These are phyloP conservation scores for Rossbeevera mucosa DNA, from an alignment of 768 basidiomycete genomes.

Conservation along the genomic window DNA sequence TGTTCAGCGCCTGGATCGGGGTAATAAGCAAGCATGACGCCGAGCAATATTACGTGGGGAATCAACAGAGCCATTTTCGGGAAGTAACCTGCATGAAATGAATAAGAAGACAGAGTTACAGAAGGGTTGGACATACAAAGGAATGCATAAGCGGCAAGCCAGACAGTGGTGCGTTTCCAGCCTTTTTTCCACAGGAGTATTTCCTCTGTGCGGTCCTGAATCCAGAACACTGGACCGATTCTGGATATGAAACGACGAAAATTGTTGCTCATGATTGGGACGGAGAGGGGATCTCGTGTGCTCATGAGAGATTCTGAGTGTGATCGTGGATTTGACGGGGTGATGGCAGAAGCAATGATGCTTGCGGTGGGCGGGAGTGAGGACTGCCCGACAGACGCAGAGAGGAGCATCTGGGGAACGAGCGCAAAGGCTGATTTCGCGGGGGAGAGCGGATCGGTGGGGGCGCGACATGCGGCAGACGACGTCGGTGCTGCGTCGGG, in stretches of 20 bases:
- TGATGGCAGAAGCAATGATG: constrained; percentile 19
- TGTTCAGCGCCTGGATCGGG: constrained; percentile 37
- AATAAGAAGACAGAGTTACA: neutral
- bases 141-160: constrained; percentile 75
- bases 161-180: constrained; percentile 65
- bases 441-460: constrained; percentile 17
- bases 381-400: neutral
- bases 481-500: constrained; percentile 17
- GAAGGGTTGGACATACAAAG: constrained; percentile 53
- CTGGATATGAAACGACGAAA: constrained; percentile 77
- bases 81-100: constrained; percentile 55
- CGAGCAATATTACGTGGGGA: constrained; percentile 59
- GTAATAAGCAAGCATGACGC: constrained; percentile 63
- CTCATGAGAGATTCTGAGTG: constrained; percentile 38
- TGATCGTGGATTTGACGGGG: constrained; percentile 18
- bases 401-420: constrained; percentile 38
- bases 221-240: constrained; percentile 80
- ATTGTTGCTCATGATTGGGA: constrained; percentile 59
- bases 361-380: constrained; percentile 8
- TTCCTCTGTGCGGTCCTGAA: constrained; percentile 86
- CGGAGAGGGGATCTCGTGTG: constrained; percentile 64
- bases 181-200: constrained; percentile 77
- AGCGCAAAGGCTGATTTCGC: constrained; percentile 33
- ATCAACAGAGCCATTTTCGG: constrained; percentile 68
- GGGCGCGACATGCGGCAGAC: constrained; percentile 4